Base-by-base conservation (phyloP, 441 rosid genomes). In the Populus hybrid region DNA sequence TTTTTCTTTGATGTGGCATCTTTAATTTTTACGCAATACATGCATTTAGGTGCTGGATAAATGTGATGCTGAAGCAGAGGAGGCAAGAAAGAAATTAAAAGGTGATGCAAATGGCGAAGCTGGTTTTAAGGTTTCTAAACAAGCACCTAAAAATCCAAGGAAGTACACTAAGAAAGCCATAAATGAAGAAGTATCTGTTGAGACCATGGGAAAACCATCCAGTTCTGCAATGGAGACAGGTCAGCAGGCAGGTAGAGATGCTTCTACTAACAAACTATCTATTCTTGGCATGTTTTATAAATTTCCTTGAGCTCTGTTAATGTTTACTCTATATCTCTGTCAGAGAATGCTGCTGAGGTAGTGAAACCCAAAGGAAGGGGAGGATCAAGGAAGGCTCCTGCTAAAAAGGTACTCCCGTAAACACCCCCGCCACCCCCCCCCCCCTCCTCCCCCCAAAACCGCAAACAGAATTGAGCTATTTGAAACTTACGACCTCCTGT, bases 291-390 rank as follows among this genome's bases (percentile, higher is more conserved):
- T 54, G 61, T 54, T 54, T 18, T 54, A 6, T 18, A 54, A 54
- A 18, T 54, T 54, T 18, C n/a, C 21, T 16, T 54, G 61, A 16
- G 50, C 50, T 42, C 4, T 42, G 50, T 46, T 28, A 16, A 67
- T 54, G 11, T 16, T 67, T 16, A 28, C 24, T 54, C 36, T 67
- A 7, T 78, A 85, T 79, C 28, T 61, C n/a, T 16, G 57, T 74
- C 83, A 94, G 98, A 88, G 70, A 86, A 70, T 78, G 89, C 76
- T 67, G 74, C 81, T 36, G 87, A 84, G 81, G 89, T 77, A 67
- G 90, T 67, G 36, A 93, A 90, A 76, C 91, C 95, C 2, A 89
- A 87, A 84, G 94, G 90, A 72, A 87, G 83, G 78, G 92, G 85
- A 69, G 88, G 71, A 72, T 75, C 91, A 20, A 90, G 79, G 89